Base-by-base conservation (phyloP, 139 green algal genomes). In the Gonium pectorale region DNA sequence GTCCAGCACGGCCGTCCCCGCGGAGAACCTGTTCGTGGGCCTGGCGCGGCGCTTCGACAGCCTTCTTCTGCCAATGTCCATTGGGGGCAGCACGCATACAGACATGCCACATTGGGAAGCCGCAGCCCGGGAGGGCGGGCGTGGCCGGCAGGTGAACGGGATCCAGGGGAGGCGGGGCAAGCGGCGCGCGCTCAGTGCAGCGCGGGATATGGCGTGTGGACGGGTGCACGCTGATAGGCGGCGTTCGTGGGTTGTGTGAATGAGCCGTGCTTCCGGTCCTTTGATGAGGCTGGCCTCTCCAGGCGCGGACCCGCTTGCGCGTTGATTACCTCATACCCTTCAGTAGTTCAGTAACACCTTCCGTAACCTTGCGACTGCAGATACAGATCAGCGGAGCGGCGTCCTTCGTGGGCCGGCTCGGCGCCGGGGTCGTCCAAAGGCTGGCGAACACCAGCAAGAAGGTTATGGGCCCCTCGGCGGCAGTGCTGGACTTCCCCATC, bases 91-190 rank as follows among this genome's bases (percentile, higher is more conserved):
- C 11, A 26, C 5, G 62, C 3, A 5, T 6, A 43, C 31, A n/a
- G 75, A 71, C 38, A 82, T 82, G 75, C 75, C 75, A 2, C 37
- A 51, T 5, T 82, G 75, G 75, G 75, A 82, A 8, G 75, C 75
- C 13, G 75, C 75, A 0, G 75, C 75, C 0, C 75, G 75, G 2
- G 75, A 82, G 17, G 38, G 73, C 9, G 0, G 29, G 5, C 37
- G 35, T 0, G 69, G 73, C 52, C 54, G 54, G 37, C 73, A 56
- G 73, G 73, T 69, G 54, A 4, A 46, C 29, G 27, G 62, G 31
- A 9, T 26, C 33, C n/a, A n/a, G n/a, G n/a, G n/a, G n/a, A n/a
- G n/a, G n/a, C n/a, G n/a, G n/a, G n/a, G n/a, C n/a, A n/a, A n/a
- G n/a, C n/a, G n/a, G n/a, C n/a, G n/a, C n/a, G n/a, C n/a, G n/a